phyloP scores from a whole-genome alignment of 2,329 filamentous ascomycete genomes.

The Alternaria triticina region DNA sequence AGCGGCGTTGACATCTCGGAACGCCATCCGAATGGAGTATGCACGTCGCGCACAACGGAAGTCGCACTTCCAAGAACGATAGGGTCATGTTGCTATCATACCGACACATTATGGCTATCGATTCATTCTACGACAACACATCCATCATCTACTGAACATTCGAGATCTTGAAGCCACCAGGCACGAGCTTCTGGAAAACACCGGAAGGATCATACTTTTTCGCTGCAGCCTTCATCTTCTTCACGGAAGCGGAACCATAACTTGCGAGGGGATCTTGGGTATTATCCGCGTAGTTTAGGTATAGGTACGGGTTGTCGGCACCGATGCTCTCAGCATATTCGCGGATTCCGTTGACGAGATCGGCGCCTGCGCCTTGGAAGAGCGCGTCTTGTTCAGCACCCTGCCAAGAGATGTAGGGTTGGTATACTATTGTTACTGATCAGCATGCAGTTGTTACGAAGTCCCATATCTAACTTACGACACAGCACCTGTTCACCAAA shows the following conservation, averaged over 20 bases:
- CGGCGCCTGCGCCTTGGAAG: constrained; percentile 25
- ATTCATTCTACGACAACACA: neutral
- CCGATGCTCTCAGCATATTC: constrained; percentile 27
- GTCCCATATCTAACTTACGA: too few relatives aligned
- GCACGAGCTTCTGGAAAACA: constrained; percentile 34
- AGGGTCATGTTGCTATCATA: neutral
- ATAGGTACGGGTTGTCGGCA: constrained; percentile 33
- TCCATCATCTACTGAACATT: constrained; percentile 6
- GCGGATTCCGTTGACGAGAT: constrained; percentile 20
- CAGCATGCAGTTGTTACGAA: neutral
- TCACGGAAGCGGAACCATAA: constrained; percentile 27
- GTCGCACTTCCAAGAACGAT: neutral
- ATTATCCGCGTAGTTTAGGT: constrained; percentile 43
- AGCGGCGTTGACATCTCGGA: neutral
- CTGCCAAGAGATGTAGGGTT: constrained; percentile 30
- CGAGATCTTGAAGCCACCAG: constrained; percentile 39
- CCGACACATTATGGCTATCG: neutral
- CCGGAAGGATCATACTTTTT: constrained; percentile 29
- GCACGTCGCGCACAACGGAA: neutral
- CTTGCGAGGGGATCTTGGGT: constrained; percentile 27
- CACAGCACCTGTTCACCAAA: constrained; percentile 24
- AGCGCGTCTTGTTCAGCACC: constrained; percentile 25
- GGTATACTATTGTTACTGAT: constrained; percentile 14
- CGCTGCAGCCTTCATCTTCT: constrained; percentile 27
- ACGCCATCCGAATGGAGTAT: neutral